Percentiles rank a stretch among this genome's conserved stretches.
phyloP scores from a whole-genome alignment of 495 filamentous ascomycete species.

The Neurospora sp. region DNA sequence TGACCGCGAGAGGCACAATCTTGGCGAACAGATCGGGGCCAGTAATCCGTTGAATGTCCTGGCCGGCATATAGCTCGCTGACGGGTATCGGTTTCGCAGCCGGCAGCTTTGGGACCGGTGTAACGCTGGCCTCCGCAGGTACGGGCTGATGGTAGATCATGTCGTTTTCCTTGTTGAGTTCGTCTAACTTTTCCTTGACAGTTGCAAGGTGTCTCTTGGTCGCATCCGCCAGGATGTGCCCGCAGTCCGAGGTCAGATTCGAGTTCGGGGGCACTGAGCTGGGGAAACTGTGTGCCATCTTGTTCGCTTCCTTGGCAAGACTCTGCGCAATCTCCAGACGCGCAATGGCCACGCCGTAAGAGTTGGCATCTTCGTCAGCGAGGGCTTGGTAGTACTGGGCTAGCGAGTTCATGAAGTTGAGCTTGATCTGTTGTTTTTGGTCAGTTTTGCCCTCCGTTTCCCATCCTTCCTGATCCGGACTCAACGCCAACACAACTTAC shows the following conservation, averaged over 20 bases:
- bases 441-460: background rate
- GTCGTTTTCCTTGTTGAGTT: conserved; percentile 86
- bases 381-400: conserved; percentile 93
- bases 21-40: conserved; percentile 95
- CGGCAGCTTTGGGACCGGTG: conserved; percentile 78
- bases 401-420: conserved; percentile 70
- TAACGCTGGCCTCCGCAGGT: conserved; percentile 70
- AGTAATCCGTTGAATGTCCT: conserved; percentile 94
- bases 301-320: conserved; percentile 62
- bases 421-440: conserved; percentile 53
- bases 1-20: conserved; percentile 92
- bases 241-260: conserved; percentile 75
- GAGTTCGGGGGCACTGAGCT: conserved; percentile 66
- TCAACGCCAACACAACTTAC: conserved; percentile 25
- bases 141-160: conserved; percentile 95
- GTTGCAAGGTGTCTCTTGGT: conserved; percentile 71
- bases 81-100: conserved; percentile 98
- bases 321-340: conserved; percentile 74
- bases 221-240: conserved; percentile 60
- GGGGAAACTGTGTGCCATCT: conserved; percentile 72
- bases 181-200: conserved; percentile 67
- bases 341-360: conserved; percentile 78
- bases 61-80: conserved; percentile 89
- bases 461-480: background rate
- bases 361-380: conserved; percentile 78